phyloP scores from a whole-genome alignment of 352 stramenopile genomes.

The Phytopythium vexans region DNA sequence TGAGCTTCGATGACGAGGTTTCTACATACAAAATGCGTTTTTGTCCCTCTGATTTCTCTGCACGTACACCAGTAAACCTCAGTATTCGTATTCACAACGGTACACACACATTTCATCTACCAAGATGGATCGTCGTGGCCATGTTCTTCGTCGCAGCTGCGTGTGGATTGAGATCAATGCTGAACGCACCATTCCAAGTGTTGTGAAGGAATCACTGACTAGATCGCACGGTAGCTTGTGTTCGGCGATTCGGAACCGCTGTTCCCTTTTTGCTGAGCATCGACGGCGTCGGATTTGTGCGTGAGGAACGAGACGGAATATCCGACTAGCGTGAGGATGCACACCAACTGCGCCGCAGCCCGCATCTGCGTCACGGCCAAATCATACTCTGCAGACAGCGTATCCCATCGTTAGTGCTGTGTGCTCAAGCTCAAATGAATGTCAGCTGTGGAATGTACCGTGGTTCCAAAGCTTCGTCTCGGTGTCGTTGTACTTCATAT shows the following conservation, averaged over 20 bases:
- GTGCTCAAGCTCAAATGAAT: not conserved
- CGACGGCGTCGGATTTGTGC: slow-evolving; percentile 21
- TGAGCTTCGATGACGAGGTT: no score
- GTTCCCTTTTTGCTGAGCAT: not conserved
- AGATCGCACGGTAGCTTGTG: not conserved
- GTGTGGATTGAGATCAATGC: no score
- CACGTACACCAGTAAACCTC: no score
- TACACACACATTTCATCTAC: no score
- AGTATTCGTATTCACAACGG: no score
- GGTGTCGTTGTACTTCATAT: slow-evolving; percentile 22
- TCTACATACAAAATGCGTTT: no score
- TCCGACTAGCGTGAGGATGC: slow-evolving; percentile 50
- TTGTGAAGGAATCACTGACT: no score
- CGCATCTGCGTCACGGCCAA: slow-evolving; percentile 34
- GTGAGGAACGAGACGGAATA: slow-evolving; percentile 48
- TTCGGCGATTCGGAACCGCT: not conserved
- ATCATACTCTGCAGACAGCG: slow-evolving; percentile 15
- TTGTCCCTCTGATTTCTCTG: no score
- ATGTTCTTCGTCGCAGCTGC: no score
- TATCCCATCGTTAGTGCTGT: no score
- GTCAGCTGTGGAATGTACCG: slow-evolving; percentile 11
- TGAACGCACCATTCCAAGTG: no score
- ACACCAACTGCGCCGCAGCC: slow-evolving; percentile 33
- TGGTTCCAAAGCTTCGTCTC: slow-evolving; percentile 49
- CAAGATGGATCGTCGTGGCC: no score